Evolutionary conservation across 192 early-diverging fungal genomes (phyloP), one percentile per base, ranked within the genome.

Genomic region (Geosiphon pyriformis): DNA sequence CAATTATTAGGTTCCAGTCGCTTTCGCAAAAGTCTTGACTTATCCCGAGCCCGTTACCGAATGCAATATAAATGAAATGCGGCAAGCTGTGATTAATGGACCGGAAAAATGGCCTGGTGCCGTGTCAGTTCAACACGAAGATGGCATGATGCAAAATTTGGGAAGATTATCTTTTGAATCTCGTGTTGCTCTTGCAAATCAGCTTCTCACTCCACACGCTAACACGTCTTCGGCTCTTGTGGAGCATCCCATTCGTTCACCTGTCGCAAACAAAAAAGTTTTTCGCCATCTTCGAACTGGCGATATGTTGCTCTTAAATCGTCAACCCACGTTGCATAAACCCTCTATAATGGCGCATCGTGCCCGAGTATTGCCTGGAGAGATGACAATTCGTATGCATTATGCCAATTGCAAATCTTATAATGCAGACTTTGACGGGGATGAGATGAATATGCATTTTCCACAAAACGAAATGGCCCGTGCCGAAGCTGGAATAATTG

Each of bases 371-470:
- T 80, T 99, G 18, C 93, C 93, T 3, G 94, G 93, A 51, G 97
- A 99, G 77, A 95, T 91, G 65, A 99, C 98, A 15, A 93, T 99
- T 79, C 88, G 98, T 25, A 96, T 99, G 96, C 98, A 99, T 77
- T 99, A 98, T 75, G 92, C 95, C 61, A 95, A 89, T 73, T 89
- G 90, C 75, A 91, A 92, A 72, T 87, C 92, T 29, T 94, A 93
- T 56, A 92, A 92, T 79, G 95, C 95, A 65, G 98, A 99, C 87
- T 99, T 99, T 84, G 98, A 99, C 76, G 98, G 98, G 71, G 98
- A 98, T 81, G 98, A 99, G 82, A 99, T 99, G 98, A 99, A 99
- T 81, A 88, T 96, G 67, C 98, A 99, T 84, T 99, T 98, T 76
- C 95, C 96, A 47, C 98, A 99, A 77, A 98, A 92, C 79, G 95